phyloP scores from a whole-genome alignment of 73 alveolate species.

The Diophrys appendiculata region DNA sequence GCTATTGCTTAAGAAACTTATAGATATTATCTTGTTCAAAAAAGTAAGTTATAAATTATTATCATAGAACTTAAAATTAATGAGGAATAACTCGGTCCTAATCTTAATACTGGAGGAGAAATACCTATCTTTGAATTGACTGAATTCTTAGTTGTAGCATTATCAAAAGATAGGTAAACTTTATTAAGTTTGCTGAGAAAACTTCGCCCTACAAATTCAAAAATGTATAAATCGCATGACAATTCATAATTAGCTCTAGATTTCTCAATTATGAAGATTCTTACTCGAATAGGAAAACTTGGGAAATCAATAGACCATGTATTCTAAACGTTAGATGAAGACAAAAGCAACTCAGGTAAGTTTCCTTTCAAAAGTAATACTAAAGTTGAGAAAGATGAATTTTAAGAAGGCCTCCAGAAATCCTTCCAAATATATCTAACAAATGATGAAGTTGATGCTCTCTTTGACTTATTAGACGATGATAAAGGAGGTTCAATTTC shows the following conservation, averaged over 20 bases:
- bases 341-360: conserved; percentile 50
- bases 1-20: neutral
- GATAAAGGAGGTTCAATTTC: conserved; percentile 19
- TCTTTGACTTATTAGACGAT: conserved; percentile 13
- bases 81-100: neutral
- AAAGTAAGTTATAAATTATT: no score
- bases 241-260: conserved; percentile 14
- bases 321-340: conserved; percentile 54
- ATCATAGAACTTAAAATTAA: neutral
- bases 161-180: neutral
- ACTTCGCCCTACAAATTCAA: neutral
- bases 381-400: conserved; percentile 20
- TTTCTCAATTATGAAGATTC: conserved; percentile 49
- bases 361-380: no score
- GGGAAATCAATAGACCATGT: conserved; percentile 51
- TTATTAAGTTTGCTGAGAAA: neutral
- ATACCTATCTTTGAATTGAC: neutral
- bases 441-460: neutral
- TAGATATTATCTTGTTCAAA: neutral
- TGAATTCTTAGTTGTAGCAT: neutral
- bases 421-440: conserved; percentile 15
- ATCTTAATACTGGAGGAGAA: neutral
- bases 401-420: conserved; percentile 10
- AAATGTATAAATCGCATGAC: neutral
- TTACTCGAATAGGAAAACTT: conserved; percentile 31